Evolutionary conservation across 352 stramenopile genomes (phyloP).

Genomic region (Halophytophthora polymorphica): DNA sequence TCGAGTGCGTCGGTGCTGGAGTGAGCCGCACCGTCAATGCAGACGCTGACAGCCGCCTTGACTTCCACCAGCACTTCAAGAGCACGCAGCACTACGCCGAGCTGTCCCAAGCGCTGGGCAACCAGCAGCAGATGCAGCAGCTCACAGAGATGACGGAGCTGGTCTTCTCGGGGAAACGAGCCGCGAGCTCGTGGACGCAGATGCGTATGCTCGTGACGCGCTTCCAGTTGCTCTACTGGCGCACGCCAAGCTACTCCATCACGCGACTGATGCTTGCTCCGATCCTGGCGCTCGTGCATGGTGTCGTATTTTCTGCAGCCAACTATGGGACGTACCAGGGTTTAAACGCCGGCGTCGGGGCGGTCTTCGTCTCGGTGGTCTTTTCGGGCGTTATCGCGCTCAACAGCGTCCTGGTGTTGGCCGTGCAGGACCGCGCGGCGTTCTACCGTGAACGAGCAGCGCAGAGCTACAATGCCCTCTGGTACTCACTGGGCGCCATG

Average conservation of each 20-base stretch:
- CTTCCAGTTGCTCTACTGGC: slow-evolving; percentile 71
- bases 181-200: slow-evolving; percentile 16
- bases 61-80: slow-evolving; percentile 29
- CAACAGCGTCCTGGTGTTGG: slow-evolving; percentile 61
- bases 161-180: slow-evolving; percentile 23
- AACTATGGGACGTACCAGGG: slow-evolving; percentile 32
- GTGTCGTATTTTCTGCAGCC: slow-evolving; percentile 12
- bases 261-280: slow-evolving; percentile 36
- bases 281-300: slow-evolving; percentile 14
- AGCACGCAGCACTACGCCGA: slow-evolving; percentile 14
- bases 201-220: slow-evolving; percentile 37
- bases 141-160: slow-evolving; percentile 4
- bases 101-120: slow-evolving; percentile 24
- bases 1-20: slow-evolving; percentile 61
- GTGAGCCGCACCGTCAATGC: slow-evolving; percentile 52
- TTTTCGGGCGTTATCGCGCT: slow-evolving; percentile 63
- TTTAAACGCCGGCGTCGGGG: slow-evolving; percentile 39
- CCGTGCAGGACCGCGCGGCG: slow-evolving; percentile 74
- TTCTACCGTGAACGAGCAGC: slow-evolving; percentile 66
- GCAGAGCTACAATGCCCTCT: slow-evolving; percentile 70
- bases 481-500: slow-evolving; percentile 63
- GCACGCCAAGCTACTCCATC: slow-evolving; percentile 79
- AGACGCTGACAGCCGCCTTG: background rate
- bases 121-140: background rate
- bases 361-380: slow-evolving; percentile 67